A percentile compares a stretch with the other conserved stretches of the same genome.
These are phyloP conservation scores for Bocquillonia castaneifolia DNA, from an alignment of 441 rosid species.

Conservation along the genomic window DNA sequence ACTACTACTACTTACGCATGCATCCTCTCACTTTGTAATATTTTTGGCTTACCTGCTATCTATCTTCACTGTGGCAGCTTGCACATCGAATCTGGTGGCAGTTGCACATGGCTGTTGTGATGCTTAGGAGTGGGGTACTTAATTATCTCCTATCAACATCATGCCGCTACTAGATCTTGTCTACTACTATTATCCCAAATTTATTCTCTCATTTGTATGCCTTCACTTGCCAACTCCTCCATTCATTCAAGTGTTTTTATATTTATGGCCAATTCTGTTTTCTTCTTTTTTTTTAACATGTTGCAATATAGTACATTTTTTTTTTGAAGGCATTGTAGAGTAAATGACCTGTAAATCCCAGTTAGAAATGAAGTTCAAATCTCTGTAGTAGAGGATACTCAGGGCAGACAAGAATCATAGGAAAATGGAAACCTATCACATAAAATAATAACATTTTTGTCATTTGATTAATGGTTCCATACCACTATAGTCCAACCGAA, in stretches of 20 bases:
- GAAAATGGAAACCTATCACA: too few relatives aligned
- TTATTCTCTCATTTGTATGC: not conserved
- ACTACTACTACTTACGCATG: too few relatives aligned
- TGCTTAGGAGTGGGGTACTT: not conserved
- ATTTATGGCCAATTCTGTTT: not conserved
- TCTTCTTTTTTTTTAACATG: not conserved
- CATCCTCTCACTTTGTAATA: too few relatives aligned
- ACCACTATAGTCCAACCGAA: too few relatives aligned
- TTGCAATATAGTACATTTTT: not conserved
- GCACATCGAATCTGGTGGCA: not conserved
- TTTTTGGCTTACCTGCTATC: conserved; percentile 16
- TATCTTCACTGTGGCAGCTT: not conserved
- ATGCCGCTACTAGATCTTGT: not conserved
- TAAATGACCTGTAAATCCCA: too few relatives aligned
- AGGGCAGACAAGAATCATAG: too few relatives aligned
- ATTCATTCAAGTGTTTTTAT: not conserved
- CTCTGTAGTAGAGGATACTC: too few relatives aligned
- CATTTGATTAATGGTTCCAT: too few relatives aligned
- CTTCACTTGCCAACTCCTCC: not conserved
- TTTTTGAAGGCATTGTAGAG: too few relatives aligned
- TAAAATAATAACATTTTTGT: too few relatives aligned
- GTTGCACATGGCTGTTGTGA: not conserved
- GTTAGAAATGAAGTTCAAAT: too few relatives aligned
- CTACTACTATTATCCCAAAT: not conserved
- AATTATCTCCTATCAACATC: not conserved